phyloP scores from a whole-genome alignment of 257 asterid species.

The Solanum gandarillasii region DNA sequence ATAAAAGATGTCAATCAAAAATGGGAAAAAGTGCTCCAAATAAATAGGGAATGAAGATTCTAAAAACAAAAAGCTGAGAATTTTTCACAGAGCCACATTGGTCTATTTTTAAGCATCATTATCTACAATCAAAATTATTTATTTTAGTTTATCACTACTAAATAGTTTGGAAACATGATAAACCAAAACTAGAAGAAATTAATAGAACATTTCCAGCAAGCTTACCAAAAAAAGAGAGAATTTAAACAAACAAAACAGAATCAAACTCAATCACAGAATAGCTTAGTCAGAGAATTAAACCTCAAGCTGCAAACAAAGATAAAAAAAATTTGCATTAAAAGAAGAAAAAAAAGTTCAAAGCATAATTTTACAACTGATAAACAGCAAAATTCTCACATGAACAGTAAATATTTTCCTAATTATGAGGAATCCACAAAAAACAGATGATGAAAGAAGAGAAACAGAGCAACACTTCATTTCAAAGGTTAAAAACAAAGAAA shows the following conservation, averaged over 20 bases:
- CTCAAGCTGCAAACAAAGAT: background rate
- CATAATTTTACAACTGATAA: background rate
- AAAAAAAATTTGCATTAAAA: background rate
- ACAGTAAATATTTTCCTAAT: background rate
- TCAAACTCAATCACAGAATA: background rate
- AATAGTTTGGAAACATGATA: background rate
- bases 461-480: conserved; percentile 14
- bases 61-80: conserved; percentile 11
- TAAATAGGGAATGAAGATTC: conserved; percentile 32
- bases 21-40: conserved; percentile 14
- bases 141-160: background rate
- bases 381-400: background rate
- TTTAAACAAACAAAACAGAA: background rate
- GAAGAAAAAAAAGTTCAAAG: background rate
- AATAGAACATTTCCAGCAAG: background rate
- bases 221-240: background rate
- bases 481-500: background rate
- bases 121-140: background rate
- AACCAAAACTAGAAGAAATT: background rate
- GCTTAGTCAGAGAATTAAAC: background rate
- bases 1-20: conserved; percentile 15
- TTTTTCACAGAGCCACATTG: conserved; percentile 3
- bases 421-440: background rate
- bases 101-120: background rate
- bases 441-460: background rate